Evolutionary conservation across 768 basidiomycete genomes (phyloP), one percentile per base, ranked within the genome.

Genomic region (Fomitopsis pulvina): DNA sequence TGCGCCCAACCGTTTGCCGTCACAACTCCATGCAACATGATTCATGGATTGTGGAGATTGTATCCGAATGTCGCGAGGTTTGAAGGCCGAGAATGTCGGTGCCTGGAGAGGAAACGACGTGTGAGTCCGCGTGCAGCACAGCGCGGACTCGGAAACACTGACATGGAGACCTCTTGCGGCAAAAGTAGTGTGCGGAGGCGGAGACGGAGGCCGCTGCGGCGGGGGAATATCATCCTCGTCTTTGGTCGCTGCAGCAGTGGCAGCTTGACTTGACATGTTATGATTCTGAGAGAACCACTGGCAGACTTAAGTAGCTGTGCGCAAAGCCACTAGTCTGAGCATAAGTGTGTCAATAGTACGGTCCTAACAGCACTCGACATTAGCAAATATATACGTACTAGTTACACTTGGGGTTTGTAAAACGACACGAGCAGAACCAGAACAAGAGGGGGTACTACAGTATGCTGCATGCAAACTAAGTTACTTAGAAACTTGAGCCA

Each of bases 11-110:
- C 83, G 83, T 69, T 82, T 83, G 16, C 88, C 88, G 59, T 91
- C 88, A 58, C 87, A 89, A 57, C 74, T 90, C 87, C 87, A 92
- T 0, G 86, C 84, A 46, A 90, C 80, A 60, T 87, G 85, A 40
- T 74, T 85, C 72, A 89, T 85, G 1, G 66, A 64, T 57, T 85
- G 82, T 16, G 77, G 64, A 42, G 78, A 81, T 3, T 80, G 69
- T 49, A 86, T 77, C 21, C 82, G 78, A 50, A 83, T 76, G 62
- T 89, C 85, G 61, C 86, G 77, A 5, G 87, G 86, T 60, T 84
- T 83, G 63, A 87, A 87, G 2, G 87, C 83, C 51, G 86, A 83
- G 65, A 89, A 90, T 18, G 76, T 85, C 27, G 87, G 87, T 45
- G 81, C 77, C 87, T 88, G 71, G 32, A 21, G 34, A 37, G n/a